Conservation (phyloP, 2,329 filamentous ascomycete species). For the Claviceps monticola region DNA sequence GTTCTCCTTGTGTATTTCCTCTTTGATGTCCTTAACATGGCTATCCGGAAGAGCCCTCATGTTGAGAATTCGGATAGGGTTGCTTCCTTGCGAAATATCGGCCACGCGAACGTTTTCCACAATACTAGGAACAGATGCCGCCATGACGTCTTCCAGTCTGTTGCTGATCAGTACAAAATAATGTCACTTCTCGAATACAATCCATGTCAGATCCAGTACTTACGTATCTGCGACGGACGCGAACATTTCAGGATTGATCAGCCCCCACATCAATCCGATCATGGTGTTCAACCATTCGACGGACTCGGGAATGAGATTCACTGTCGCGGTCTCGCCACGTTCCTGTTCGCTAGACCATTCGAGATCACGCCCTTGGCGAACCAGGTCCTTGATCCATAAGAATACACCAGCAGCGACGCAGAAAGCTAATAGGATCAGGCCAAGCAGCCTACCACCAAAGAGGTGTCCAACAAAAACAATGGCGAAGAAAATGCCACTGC, state of each 20-base stretch:
- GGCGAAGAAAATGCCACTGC: conserved; percentile 53
- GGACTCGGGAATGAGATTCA: conserved; percentile 82
- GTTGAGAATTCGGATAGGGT: conserved; percentile 78
- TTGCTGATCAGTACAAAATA: background rate
- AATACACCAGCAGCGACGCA: conserved; percentile 68
- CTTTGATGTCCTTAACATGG: conserved; percentile 69
- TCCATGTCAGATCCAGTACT: conserved; percentile 9
- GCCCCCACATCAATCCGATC: conserved; percentile 70
- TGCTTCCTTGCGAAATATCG: conserved; percentile 87
- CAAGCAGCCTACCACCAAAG: conserved; percentile 65
- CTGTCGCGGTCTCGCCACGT: conserved; percentile 71
- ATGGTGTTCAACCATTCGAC: conserved; percentile 95
- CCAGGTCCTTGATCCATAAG: conserved; percentile 79
- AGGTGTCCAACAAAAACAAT: conserved; percentile 67
- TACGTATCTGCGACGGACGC: conserved; percentile 72
- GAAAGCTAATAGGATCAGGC: conserved; percentile 58
- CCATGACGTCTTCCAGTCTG: conserved; percentile 68
- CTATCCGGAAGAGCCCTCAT: conserved; percentile 67
- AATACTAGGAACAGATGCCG: conserved; percentile 77
- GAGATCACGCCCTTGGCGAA: conserved; percentile 65
- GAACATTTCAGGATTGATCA: conserved; percentile 95
- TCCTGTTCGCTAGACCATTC: conserved; percentile 85
- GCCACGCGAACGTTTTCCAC: conserved; percentile 93
- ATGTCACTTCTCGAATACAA: background rate
- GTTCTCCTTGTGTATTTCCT: conserved; percentile 66